Evolutionary conservation across 805 yeast genomes (phyloP), one percentile per base, ranked within the genome.

Genomic region (Ogataea chonburiensis): DNA sequence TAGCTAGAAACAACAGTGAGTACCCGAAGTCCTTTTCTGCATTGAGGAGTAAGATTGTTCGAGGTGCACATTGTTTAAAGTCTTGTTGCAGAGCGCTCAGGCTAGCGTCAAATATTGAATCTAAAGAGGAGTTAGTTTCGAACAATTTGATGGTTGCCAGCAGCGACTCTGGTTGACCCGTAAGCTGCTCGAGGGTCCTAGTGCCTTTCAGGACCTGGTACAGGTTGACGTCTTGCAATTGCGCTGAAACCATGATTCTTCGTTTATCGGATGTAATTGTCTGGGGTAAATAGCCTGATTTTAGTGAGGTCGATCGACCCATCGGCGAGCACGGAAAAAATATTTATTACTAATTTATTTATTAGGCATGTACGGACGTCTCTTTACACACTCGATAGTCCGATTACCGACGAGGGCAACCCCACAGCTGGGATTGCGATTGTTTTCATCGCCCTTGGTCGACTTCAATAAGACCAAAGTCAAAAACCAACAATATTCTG

Each of bases 401-500:
- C 25, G 19, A 5, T 10, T 34, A 23, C 19, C 38, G 15, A n/a
- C n/a, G 23, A 15, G 14, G 2, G n/a, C 12, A 17, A 17, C 17
- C 6, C 28, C 28, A 12, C 5, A 7, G 4, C 5, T 22, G n/a
- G 9, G 12, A 5, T 10, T 20, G 6, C 39, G 28, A 24, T 16
- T 11, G 16, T 28, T 20, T 8, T 24, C 39, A 5, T 29, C 39
- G 6, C 50, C 58, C 7, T 20, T 60, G 26, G 28, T 32, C 8
- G 67, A 62, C 26, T 58, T 61, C 39, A 44, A 40, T 24, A 46
- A 48, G 22, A 63, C 68, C 5, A 60, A 55, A 36, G 58, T 59
- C 10, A 33, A 43, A 12, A 62, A 62, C 34, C 64, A 53, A 28
- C 62, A 56, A 32, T 46, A 53, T 16, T 56, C 63, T 24, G 63